These are phyloP conservation scores for Pleurotus tuber-regium DNA, from an alignment of 768 basidiomycete species.

Conservation along the genomic window DNA sequence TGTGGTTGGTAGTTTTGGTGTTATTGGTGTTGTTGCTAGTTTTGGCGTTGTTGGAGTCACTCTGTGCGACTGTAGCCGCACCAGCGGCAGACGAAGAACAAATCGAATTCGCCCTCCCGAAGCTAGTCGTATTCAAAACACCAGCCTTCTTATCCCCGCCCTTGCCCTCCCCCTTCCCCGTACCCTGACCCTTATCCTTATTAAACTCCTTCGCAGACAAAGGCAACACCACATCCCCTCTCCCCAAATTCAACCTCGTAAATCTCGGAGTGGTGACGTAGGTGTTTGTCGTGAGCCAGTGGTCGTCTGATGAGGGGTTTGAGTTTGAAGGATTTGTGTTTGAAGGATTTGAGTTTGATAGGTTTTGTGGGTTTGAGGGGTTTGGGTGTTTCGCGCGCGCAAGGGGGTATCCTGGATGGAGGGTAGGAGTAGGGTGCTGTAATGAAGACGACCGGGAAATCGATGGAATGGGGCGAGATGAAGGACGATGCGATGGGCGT, in stretches of 20 bases:
- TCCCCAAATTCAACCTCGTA: background rate
- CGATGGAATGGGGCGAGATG: background rate
- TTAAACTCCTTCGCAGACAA: background rate
- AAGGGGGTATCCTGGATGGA: background rate
- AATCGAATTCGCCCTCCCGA: background rate
- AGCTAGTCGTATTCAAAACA: no score
- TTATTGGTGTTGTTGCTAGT: background rate
- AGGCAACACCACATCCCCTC: background rate
- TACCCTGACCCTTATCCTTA: background rate
- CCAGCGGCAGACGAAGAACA: background rate
- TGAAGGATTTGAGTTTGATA: background rate
- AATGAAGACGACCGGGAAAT: background rate
- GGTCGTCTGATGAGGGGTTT: background rate
- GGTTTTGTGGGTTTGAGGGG: background rate
- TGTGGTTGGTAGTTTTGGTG: no score
- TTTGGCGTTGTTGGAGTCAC: background rate
- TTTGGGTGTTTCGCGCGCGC: background rate
- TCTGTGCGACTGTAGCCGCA: background rate
- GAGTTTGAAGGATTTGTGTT: background rate
- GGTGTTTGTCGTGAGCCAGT: background rate
- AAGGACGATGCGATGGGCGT: background rate
- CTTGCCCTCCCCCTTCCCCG: no score
- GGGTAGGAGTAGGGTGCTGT: background rate
- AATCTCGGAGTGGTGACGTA: background rate
- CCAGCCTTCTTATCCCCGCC: no score